Conservation (phyloP, 129 eudicot genomes). For the Artemisia argyi region DNA sequence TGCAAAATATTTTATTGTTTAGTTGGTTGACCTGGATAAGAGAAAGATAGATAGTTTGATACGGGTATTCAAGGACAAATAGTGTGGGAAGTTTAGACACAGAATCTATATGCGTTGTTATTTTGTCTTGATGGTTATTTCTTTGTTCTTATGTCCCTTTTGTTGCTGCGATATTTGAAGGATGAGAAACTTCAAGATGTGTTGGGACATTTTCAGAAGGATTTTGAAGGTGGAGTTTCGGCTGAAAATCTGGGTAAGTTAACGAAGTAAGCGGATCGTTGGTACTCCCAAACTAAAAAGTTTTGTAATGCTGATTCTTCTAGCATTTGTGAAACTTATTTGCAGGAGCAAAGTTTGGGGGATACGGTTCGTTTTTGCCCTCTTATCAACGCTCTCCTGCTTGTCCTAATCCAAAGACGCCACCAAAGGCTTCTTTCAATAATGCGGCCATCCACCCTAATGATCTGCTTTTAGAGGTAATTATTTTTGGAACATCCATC, state of each 20-base stretch:
- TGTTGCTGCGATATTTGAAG: slow-evolving; percentile 39
- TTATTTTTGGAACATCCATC: neutral
- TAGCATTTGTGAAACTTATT: slow-evolving; percentile 33
- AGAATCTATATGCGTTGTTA: neutral
- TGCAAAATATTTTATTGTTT: too few relatives aligned
- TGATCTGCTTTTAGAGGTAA: slow-evolving; percentile 67
- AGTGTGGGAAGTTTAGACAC: slow-evolving; percentile 4
- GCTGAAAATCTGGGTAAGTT: slow-evolving; percentile 97
- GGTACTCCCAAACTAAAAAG: slow-evolving; percentile 20
- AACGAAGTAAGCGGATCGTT: slow-evolving; percentile 14
- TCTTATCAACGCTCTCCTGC: slow-evolving; percentile 78
- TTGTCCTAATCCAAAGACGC: slow-evolving; percentile 65
- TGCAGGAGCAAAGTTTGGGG: slow-evolving; percentile 94
- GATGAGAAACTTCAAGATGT: slow-evolving; percentile 91
- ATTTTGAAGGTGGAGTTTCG: slow-evolving; percentile 96
- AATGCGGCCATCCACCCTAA: slow-evolving; percentile 50
- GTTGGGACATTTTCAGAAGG: slow-evolving; percentile 95
- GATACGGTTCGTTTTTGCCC: slow-evolving; percentile 96
- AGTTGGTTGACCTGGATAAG: too few relatives aligned
- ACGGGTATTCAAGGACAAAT: neutral
- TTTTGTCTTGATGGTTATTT: neutral
- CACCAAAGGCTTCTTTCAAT: slow-evolving; percentile 47
- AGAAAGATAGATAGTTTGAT: too few relatives aligned
- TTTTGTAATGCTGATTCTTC: slow-evolving; percentile 44
- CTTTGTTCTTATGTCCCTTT: slow-evolving; percentile 19